phyloP scores from a whole-genome alignment of 768 basidiomycete genomes.

The Bullera alba region DNA sequence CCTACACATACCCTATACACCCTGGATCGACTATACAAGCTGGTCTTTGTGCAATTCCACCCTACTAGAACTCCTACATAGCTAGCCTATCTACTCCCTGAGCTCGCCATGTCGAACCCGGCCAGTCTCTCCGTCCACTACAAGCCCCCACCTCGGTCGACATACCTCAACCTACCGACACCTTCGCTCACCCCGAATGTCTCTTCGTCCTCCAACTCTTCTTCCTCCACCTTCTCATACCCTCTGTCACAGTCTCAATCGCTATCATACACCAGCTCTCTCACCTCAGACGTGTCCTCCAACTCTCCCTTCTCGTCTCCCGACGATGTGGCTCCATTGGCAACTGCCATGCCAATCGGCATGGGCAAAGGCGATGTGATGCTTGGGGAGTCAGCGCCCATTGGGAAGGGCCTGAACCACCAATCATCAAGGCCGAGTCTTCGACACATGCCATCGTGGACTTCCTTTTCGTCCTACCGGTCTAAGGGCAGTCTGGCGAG shows the following conservation, averaged over 20 bases:
- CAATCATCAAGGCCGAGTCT: slow-evolving; percentile 1
- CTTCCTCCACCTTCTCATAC: background rate
- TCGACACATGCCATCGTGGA: slow-evolving; percentile 3
- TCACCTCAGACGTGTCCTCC: slow-evolving; percentile 12
- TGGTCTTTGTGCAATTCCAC: too few species aligned
- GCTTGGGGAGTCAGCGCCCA: background rate
- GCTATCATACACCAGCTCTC: slow-evolving; percentile 7
- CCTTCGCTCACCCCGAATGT: too few species aligned
- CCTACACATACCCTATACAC: too few species aligned
- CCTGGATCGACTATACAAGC: too few species aligned
- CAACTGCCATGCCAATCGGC: slow-evolving; percentile 50
- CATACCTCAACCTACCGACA: too few species aligned
- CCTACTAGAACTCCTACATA: too few species aligned
- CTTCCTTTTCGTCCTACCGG: background rate
- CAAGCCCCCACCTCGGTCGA: too few species aligned
- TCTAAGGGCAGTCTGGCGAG: too few species aligned
- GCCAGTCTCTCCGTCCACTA: too few species aligned
- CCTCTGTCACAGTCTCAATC: background rate
- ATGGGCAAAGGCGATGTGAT: slow-evolving; percentile 43
- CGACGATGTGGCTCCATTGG: slow-evolving; percentile 10
- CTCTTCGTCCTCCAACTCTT: background rate
- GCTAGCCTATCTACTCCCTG: too few species aligned
- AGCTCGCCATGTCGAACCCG: too few species aligned
- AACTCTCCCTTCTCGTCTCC: slow-evolving; percentile 8
- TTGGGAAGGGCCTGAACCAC: too few species aligned